Evolutionary conservation across 225 moss, liverwort and hornwort species (phyloP).

Genomic region (Marchantia paleacea): DNA sequence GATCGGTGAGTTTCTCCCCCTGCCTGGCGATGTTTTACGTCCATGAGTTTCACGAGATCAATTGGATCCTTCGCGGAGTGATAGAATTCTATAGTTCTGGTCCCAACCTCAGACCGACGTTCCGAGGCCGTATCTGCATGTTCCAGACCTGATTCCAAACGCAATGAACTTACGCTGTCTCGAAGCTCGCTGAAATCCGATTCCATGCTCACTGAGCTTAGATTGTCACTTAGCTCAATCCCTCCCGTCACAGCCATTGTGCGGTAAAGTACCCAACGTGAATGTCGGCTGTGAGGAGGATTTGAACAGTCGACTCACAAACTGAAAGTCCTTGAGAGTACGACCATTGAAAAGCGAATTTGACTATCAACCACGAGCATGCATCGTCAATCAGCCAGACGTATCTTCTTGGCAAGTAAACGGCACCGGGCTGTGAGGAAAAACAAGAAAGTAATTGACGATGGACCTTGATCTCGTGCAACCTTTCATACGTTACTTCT

Average conservation of each 20-base stretch:
- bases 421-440: conserved; percentile 1
- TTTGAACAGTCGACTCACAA: conserved; percentile 8
- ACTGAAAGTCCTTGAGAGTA: too few relatives aligned
- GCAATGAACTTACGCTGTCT: neutral
- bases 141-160: neutral
- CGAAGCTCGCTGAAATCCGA: neutral
- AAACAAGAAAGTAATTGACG: neutral
- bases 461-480: neutral
- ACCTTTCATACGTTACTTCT: neutral
- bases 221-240: neutral
- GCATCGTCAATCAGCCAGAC: neutral
- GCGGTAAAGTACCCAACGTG: neutral
- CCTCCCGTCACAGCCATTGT: neutral
- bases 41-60: conserved; percentile 56
- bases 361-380: neutral
- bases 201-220: conserved; percentile 3
- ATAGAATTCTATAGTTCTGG: conserved; percentile 13
- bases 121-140: neutral
- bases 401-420: conserved; percentile 5
- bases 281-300: neutral
- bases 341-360: neutral
- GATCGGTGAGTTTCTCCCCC: conserved; percentile 69
- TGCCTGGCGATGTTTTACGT: conserved; percentile 53
- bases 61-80: conserved; percentile 22
- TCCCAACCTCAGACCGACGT: neutral